Evolutionary conservation across 345 rosid genomes (phyloP).

Genomic region (Eucalyptus lansdowneana): DNA sequence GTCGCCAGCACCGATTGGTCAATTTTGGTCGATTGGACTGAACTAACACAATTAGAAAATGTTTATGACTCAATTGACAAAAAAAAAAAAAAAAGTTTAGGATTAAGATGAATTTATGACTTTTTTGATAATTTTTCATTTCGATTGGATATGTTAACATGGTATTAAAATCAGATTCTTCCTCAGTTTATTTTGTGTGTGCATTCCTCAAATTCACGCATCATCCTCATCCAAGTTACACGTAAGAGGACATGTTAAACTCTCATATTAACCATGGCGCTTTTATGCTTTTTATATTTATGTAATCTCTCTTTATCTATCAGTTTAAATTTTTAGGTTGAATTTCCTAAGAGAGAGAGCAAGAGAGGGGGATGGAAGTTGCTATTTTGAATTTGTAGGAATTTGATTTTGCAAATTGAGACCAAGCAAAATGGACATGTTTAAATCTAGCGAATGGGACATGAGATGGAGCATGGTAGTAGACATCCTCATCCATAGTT

Average conservation of each 20-base stretch:
- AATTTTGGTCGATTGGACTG: too few species aligned
- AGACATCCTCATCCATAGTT: neutral
- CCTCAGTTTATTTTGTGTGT: neutral
- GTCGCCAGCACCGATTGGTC: fast-evolving
- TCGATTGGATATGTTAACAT: neutral
- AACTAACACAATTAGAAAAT: too few species aligned
- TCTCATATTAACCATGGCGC: neutral
- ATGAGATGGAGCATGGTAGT: neutral
- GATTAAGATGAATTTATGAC: too few species aligned
- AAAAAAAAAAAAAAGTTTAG: too few species aligned
- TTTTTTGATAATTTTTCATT: neutral
- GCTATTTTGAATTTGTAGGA: neutral
- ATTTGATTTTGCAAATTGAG: neutral
- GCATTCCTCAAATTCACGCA: neutral
- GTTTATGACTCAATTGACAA: too few species aligned
- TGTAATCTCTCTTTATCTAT: neutral
- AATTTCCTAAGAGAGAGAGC: neutral
- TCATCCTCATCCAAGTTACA: neutral
- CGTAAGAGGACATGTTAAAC: neutral
- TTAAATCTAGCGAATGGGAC: neutral
- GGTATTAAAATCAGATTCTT: neutral
- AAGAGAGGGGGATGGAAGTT: neutral
- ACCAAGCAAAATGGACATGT: neutral
- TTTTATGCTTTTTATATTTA: neutral
- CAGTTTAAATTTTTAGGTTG: neutral